These are phyloP conservation scores for Citrus maxima DNA, from an alignment of 345 rosid species.

Conservation along the genomic window DNA sequence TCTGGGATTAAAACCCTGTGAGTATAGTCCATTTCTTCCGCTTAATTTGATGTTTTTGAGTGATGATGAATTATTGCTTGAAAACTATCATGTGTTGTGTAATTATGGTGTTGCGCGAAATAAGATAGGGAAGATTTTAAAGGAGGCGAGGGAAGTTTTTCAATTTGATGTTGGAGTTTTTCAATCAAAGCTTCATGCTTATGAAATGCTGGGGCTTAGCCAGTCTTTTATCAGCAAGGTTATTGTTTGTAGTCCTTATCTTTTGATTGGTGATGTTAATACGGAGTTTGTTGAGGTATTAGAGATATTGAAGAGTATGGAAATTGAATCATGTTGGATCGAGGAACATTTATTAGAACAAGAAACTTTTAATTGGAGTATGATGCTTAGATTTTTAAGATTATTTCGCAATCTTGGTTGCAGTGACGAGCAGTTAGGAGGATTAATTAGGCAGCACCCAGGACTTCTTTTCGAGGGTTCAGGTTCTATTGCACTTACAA, in stretches of 20 bases:
- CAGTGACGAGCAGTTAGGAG: slow-evolving; percentile 33
- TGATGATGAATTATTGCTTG: slow-evolving; percentile 59
- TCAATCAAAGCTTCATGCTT: slow-evolving; percentile 46
- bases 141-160: slow-evolving; percentile 57
- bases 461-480: slow-evolving; percentile 57
- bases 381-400: slow-evolving; percentile 38
- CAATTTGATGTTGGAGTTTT: slow-evolving; percentile 45
- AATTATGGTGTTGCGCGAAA: slow-evolving; percentile 55
- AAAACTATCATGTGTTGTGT: slow-evolving; percentile 63
- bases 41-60: slow-evolving; percentile 49
- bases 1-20: slow-evolving; percentile 53
- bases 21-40: slow-evolving; percentile 42
- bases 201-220: slow-evolving; percentile 60
- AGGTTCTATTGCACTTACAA: slow-evolving; percentile 34
- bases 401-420: slow-evolving; percentile 34
- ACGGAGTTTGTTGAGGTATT: slow-evolving; percentile 47
- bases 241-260: slow-evolving; percentile 49
- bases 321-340: slow-evolving; percentile 45
- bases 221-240: slow-evolving; percentile 36
- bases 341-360: slow-evolving; percentile 40
- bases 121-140: slow-evolving; percentile 61
- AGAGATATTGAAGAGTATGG: slow-evolving; percentile 41
- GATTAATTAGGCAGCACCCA: slow-evolving; percentile 47
- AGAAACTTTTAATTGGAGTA: slow-evolving; percentile 54
- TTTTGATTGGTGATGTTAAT: slow-evolving; percentile 55